A percentile compares a stretch with the other conserved stretches of the same genome.
Conservation (phyloP, 371 early-diverging fungal species). For the Apophysomyces ossiformis region DNA sequence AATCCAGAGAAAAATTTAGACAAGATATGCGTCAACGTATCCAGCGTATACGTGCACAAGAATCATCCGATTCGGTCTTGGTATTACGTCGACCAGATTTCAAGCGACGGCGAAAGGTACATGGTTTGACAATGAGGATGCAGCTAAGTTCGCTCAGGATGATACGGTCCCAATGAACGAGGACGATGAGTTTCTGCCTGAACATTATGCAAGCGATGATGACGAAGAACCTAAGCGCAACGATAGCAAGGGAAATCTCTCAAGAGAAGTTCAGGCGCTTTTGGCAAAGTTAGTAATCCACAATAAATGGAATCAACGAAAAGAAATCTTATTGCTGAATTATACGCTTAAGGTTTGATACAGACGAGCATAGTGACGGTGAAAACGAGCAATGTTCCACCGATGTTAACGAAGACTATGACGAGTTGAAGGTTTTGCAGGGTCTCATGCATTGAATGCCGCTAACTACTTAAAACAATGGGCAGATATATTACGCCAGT, state of each 20-base stretch:
- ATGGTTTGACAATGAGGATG: background rate
- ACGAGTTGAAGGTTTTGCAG: conserved; percentile 55
- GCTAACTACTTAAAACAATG: too few relatives aligned
- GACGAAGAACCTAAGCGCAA: conserved; percentile 24
- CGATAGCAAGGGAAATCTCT: conserved; percentile 34
- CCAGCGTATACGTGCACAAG: conserved; percentile 29
- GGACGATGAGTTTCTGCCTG: conserved; percentile 61
- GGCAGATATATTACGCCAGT: conserved; percentile 78
- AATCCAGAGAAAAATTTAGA: conserved; percentile 8
- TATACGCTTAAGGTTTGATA: conserved; percentile 7
- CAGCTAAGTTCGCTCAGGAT: background rate
- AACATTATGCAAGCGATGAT: conserved; percentile 70
- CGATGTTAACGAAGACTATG: conserved; percentile 39
- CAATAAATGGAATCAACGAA: conserved; percentile 12
- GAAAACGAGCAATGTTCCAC: conserved; percentile 11
- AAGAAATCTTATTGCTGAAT: conserved; percentile 12
- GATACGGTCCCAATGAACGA: background rate
- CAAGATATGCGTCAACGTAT: conserved; percentile 35
- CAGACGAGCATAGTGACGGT: conserved; percentile 18
- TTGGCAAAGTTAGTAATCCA: conserved; percentile 49
- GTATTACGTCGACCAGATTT: background rate
- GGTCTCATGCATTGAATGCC: too few relatives aligned
- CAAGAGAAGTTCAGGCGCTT: conserved; percentile 60
- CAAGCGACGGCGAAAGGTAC: conserved; percentile 11
- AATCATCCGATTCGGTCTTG: conserved; percentile 9